A percentile compares a stretch with the other conserved stretches of the same genome.
Evolutionary conservation across 2,329 filamentous ascomycete species (phyloP).

Genomic region (Myriangium duriaei): DNA sequence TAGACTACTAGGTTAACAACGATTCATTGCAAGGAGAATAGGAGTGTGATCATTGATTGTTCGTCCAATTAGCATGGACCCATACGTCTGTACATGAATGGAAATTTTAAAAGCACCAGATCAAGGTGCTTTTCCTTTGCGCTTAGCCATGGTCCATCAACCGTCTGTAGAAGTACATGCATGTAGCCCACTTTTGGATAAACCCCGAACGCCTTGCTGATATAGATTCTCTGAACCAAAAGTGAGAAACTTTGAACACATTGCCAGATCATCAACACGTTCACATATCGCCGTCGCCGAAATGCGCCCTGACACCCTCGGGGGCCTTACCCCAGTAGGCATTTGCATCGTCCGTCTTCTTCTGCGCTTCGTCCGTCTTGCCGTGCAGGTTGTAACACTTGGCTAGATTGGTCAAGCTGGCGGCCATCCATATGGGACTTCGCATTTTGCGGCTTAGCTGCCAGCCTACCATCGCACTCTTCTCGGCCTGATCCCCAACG

Average conservation of each 20-base stretch:
- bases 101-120: neutral
- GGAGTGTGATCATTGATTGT: neutral
- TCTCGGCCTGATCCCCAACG: slow-evolving; percentile 49
- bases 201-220: slow-evolving; percentile 8
- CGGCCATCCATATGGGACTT: slow-evolving; percentile 36
- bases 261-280: no score
- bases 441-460: slow-evolving; percentile 42
- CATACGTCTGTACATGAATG: neutral
- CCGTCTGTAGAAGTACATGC: neutral
- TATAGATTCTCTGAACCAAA: no score
- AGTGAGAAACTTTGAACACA: no score
- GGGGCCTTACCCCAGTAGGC: slow-evolving; percentile 17
- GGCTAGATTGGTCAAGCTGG: slow-evolving; percentile 65
- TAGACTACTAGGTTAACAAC: neutral
- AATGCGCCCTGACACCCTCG: slow-evolving; percentile 12
- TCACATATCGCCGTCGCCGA: slow-evolving; percentile 16
- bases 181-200: neutral
- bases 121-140: slow-evolving; percentile 2
- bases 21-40: neutral
- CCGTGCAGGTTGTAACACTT: slow-evolving; percentile 64
- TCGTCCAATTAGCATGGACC: neutral
- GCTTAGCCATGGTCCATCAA: no score
- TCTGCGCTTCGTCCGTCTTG: slow-evolving; percentile 40
- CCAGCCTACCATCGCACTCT: slow-evolving; percentile 37
- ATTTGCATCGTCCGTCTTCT: slow-evolving; percentile 32